phyloP scores from a whole-genome alignment of 75 land plant genomes.

The Pseudotsuga menziesii region DNA sequence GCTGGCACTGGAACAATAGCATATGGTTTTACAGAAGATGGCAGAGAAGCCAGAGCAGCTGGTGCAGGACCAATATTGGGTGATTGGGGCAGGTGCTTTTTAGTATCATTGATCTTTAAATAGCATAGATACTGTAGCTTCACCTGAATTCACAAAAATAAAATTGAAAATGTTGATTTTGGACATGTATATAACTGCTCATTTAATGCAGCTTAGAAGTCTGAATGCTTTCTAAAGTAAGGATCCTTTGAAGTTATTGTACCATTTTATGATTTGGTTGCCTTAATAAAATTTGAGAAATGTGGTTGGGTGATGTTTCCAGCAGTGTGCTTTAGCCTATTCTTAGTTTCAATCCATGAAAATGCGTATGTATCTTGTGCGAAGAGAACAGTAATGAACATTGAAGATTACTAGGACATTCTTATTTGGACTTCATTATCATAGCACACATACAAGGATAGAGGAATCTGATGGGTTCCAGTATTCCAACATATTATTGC shows the following conservation, averaged over 20 bases:
- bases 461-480: too few relatives aligned
- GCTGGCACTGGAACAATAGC: slow-evolving; percentile 93
- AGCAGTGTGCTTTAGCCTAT: neutral
- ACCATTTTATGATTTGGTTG: neutral
- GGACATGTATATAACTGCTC: neutral
- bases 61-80: slow-evolving; percentile 93
- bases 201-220: neutral
- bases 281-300: neutral
- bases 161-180: slow-evolving; percentile 5
- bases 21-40: slow-evolving; percentile 79
- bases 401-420: neutral
- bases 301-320: neutral
- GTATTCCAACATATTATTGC: too few relatives aligned
- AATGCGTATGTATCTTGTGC: neutral
- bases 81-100: slow-evolving; percentile 89
- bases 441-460: neutral
- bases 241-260: neutral
- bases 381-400: neutral
- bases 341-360: neutral
- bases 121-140: slow-evolving; percentile 4
- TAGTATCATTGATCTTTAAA: neutral
- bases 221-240: neutral
- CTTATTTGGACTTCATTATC: neutral
- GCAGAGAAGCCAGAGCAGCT: slow-evolving; percentile 76
- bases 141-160: neutral